These are phyloP conservation scores for Phytophthora sojae DNA, from an alignment of 352 stramenopile genomes.

Conservation along the genomic window DNA sequence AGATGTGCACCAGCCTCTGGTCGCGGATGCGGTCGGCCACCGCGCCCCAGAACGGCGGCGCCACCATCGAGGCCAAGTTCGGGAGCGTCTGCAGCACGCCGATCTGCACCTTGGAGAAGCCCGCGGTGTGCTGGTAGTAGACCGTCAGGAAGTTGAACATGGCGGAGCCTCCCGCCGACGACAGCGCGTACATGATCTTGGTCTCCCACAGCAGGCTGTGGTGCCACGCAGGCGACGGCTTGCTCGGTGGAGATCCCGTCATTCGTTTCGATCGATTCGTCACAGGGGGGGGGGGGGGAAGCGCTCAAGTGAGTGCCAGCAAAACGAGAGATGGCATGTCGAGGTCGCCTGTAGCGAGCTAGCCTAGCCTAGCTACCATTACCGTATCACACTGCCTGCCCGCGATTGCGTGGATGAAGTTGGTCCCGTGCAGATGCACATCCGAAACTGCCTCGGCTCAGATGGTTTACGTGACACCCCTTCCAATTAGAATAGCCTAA, in stretches of 20 bases:
- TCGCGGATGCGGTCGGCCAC: conserved; percentile 61
- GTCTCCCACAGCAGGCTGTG: conserved; percentile 48
- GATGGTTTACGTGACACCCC: conserved; percentile 6
- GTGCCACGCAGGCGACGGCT: conserved; percentile 3
- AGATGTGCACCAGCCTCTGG: conserved; percentile 62
- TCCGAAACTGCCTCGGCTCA: conserved; percentile 4
- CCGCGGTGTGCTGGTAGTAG: conserved; percentile 62
- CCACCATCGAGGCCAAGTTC: conserved; percentile 58
- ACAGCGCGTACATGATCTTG: conserved; percentile 78
- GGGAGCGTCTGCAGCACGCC: conserved; percentile 69
- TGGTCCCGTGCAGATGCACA: neutral
- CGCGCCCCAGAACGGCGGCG: conserved; percentile 72
- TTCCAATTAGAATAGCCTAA: conserved; percentile 4
- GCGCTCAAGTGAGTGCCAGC: neutral
- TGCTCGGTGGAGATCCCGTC: conserved; percentile 9
- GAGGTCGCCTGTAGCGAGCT: neutral
- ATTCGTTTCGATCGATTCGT: neutral
- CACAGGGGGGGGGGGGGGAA: neutral
- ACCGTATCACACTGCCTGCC: neutral
- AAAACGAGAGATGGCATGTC: conserved; percentile 14
- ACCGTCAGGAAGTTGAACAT: conserved; percentile 77
- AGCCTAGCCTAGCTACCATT: neutral
- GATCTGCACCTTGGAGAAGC: conserved; percentile 81
- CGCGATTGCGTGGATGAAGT: conserved; percentile 28
- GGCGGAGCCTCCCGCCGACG: conserved; percentile 53